A percentile compares a stretch with the other conserved stretches of the same genome.
phyloP scores from a whole-genome alignment of 2,329 filamentous ascomycete species.

The Paecilomyces formosus region DNA sequence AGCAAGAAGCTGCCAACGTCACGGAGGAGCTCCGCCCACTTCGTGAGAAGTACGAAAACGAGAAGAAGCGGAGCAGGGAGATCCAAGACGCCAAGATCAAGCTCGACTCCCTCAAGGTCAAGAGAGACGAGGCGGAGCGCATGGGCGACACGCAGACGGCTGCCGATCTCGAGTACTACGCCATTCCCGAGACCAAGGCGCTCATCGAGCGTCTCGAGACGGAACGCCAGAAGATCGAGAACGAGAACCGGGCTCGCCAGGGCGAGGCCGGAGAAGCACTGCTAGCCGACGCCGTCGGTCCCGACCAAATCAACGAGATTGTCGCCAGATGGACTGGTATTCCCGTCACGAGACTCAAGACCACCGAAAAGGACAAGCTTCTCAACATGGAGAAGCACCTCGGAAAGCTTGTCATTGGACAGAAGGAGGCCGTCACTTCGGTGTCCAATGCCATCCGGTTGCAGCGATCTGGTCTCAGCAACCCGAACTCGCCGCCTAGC shows the following conservation, averaged over 20 bases:
- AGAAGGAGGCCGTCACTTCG: constrained; percentile 84
- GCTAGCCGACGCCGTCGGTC: constrained; percentile 87
- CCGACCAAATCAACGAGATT: constrained; percentile 98
- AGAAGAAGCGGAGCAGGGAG: constrained; percentile 82
- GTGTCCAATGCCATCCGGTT: constrained; percentile 95
- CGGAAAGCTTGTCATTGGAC: constrained; percentile 77
- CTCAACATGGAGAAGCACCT: constrained; percentile 91
- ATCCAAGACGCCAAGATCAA: constrained; percentile 95
- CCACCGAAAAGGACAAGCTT: constrained; percentile 97
- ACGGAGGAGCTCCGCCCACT: constrained; percentile 87
- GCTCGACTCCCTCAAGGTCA: constrained; percentile 82
- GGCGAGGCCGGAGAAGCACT: constrained; percentile 62
- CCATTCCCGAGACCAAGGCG: constrained; percentile 82
- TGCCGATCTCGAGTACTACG: constrained; percentile 93
- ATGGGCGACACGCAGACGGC: constrained; percentile 76
- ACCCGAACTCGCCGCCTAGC: constrained; percentile 93
- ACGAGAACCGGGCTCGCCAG: constrained; percentile 47
- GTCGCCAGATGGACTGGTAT: constrained; percentile 98
- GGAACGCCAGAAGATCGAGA: constrained; percentile 73
- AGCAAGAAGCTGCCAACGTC: constrained; percentile 86
- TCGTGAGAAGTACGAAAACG: constrained; percentile 89
- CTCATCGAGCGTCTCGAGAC: constrained; percentile 75
- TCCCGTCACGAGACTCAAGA: constrained; percentile 86
- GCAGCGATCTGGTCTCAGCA: constrained; percentile 86
- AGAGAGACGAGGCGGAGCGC: constrained; percentile 88